Conservation (phyloP, 148 eudicot species). For the Spergularia marina region DNA sequence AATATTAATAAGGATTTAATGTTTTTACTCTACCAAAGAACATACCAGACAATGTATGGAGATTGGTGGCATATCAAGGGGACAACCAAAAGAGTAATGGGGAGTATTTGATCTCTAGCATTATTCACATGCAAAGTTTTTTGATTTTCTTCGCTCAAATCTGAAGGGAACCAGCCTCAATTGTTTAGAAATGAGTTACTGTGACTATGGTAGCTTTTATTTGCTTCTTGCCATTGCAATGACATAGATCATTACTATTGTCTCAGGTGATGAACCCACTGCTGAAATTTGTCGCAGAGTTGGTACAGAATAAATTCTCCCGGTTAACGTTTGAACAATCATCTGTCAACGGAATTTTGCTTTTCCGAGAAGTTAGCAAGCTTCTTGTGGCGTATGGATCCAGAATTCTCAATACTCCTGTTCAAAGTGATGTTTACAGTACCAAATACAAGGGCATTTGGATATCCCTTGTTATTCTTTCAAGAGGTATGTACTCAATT, state of each 20-base stretch:
- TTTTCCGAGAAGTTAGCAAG: conserved; percentile 96
- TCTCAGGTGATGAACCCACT: conserved; percentile 89
- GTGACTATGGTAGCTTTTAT: neutral
- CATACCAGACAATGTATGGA: too few species aligned
- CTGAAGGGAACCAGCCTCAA: neutral
- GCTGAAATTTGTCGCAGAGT: conserved; percentile 84
- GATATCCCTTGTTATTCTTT: conserved; percentile 61
- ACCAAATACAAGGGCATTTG: conserved; percentile 92
- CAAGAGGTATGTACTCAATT: conserved; percentile 52
- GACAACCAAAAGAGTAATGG: too few species aligned
- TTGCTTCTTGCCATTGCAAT: conserved; percentile 15
- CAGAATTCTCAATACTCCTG: conserved; percentile 58
- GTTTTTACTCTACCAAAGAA: too few species aligned
- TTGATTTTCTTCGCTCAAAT: neutral
- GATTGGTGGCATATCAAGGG: too few species aligned
- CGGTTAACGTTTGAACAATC: conserved; percentile 78
- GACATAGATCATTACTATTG: conserved; percentile 6
- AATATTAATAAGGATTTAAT: too few species aligned
- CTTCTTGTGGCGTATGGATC: conserved; percentile 87
- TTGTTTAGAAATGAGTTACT: neutral
- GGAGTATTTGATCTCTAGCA: neutral
- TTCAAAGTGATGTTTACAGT: conserved; percentile 61
- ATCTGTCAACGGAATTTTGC: conserved; percentile 89
- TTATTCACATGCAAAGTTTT: neutral
- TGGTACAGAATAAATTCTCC: conserved; percentile 74